Percentiles rank a stretch among this genome's conserved stretches.
Conservation (phyloP, 1,139 yeast species). For the Lizanozyma gosingica region DNA sequence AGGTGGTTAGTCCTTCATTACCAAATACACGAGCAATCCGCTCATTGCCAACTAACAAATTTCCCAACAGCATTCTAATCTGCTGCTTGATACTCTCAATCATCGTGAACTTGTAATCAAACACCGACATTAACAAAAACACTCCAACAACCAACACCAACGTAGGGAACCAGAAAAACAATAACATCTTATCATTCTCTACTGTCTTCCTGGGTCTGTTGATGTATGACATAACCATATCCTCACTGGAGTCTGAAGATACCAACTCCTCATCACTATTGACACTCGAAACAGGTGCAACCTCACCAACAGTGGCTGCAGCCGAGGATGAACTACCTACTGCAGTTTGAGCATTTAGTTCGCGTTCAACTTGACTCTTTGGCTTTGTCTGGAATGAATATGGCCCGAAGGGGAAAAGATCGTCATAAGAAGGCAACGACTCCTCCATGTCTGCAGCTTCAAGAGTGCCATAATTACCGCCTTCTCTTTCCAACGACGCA, state of each 20-base stretch:
- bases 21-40: conserved; percentile 50
- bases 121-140: conserved; percentile 40
- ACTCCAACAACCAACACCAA: conserved; percentile 46
- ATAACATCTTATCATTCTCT: conserved; percentile 74
- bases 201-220: conserved; percentile 56
- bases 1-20: not conserved
- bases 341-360: conserved; percentile 17
- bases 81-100: conserved; percentile 37
- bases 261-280: not conserved
- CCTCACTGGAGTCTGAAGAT: conserved; percentile 41
- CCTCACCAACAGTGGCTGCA: conserved; percentile 5
- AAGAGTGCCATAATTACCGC: conserved; percentile 3
- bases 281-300: not conserved
- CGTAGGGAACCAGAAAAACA: conserved; percentile 79
- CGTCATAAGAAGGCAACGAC: conserved; percentile 70
- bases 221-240: conserved; percentile 45
- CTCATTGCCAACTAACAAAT: conserved; percentile 60
- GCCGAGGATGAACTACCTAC: conserved; percentile 8
- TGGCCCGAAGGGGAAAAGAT: conserved; percentile 63
- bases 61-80: conserved; percentile 47
- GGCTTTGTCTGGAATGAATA: conserved; percentile 22
- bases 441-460: conserved; percentile 25
- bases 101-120: conserved; percentile 39
- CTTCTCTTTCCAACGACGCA: too few relatives aligned
- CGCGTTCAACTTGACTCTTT: conserved; percentile 27